Percentiles rank a stretch among this genome's conserved stretches.
These are phyloP conservation scores for Purpureocillium takamizusanense DNA, from an alignment of 2,329 filamentous ascomycete species.

Conservation along the genomic window DNA sequence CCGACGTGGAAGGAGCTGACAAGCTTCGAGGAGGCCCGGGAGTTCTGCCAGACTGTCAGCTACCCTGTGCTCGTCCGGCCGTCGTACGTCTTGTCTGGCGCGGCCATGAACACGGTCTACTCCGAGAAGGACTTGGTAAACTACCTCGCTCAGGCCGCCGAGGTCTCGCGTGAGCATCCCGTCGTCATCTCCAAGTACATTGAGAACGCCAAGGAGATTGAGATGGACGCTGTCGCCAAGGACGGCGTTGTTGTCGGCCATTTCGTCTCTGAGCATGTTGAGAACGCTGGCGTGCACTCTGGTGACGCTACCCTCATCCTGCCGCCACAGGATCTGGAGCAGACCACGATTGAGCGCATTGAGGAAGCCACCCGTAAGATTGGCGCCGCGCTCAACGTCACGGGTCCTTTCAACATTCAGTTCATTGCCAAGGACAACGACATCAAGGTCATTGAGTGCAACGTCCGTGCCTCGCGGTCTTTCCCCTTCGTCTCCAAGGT, in stretches of 20 bases:
- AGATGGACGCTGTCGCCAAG: constrained; percentile 96
- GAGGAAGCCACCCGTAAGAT: constrained; percentile 95
- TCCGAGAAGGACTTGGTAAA: constrained; percentile 84
- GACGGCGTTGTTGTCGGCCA: constrained; percentile 87
- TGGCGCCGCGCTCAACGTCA: constrained; percentile 85
- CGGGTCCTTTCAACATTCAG: constrained; percentile 96
- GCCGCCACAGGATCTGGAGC: constrained; percentile 85
- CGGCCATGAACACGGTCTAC: constrained; percentile 99
- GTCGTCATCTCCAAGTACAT: constrained; percentile 99
- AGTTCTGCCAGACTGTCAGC: constrained; percentile 78
- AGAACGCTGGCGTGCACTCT: constrained; percentile 97
- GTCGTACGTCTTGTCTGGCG: constrained; percentile 93
- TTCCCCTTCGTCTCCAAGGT: constrained; percentile 99
- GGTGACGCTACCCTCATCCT: constrained; percentile 94
- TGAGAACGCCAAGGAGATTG: constrained; percentile 97
- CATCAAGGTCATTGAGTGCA: constrained; percentile 99
- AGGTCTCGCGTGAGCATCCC: constrained; percentile 90
- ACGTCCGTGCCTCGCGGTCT: constrained; percentile 89
- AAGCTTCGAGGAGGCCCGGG: constrained; percentile 80
- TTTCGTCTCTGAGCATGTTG: constrained; percentile 97
- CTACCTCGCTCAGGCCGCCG: constrained; percentile 82
- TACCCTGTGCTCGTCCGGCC: constrained; percentile 94
- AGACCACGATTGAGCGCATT: constrained; percentile 81
- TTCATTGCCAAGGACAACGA: constrained; percentile 99
- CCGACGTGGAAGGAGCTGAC: constrained; percentile 97